A percentile compares a stretch with the other conserved stretches of the same genome.
Evolutionary conservation across 345 rosid species (phyloP).

Genomic region (Turnera subulata): DNA sequence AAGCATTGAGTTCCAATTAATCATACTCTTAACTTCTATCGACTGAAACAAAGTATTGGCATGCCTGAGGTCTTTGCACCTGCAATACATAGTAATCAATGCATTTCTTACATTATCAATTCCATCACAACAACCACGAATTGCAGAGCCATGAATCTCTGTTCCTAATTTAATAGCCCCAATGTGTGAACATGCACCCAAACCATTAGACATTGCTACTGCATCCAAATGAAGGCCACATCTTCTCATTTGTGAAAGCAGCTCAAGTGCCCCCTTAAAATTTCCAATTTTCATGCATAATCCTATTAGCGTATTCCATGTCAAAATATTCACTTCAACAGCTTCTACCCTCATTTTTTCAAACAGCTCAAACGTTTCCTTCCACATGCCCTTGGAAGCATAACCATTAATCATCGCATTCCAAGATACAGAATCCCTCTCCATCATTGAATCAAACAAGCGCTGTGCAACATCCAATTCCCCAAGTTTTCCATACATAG

Average conservation of each 20-base stretch:
- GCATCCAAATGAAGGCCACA: slow-evolving; percentile 38
- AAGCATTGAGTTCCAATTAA: slow-evolving; percentile 76
- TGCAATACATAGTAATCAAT: slow-evolving; percentile 68
- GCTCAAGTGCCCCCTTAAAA: slow-evolving; percentile 42
- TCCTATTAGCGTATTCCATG: slow-evolving; percentile 69
- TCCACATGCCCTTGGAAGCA: slow-evolving; percentile 66
- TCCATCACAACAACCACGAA: slow-evolving; percentile 35
- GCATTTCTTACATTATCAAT: slow-evolving; percentile 56
- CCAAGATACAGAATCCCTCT: slow-evolving; percentile 76
- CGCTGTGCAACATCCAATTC: slow-evolving; percentile 37
- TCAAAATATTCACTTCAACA: slow-evolving; percentile 41
- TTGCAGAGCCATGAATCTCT: slow-evolving; percentile 59
- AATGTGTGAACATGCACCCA: slow-evolving; percentile 64
- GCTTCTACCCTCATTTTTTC: slow-evolving; percentile 47
- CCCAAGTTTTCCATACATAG: slow-evolving; percentile 72
- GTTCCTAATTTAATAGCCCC: slow-evolving; percentile 49
- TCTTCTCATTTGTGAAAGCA: slow-evolving; percentile 53
- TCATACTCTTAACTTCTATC: slow-evolving; percentile 38
- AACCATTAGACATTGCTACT: slow-evolving; percentile 52
- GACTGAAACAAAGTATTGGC: slow-evolving; percentile 43
- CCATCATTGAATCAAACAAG: slow-evolving; percentile 57
- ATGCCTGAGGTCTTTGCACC: slow-evolving; percentile 47
- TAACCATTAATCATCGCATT: slow-evolving; percentile 59
- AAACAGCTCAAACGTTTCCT: slow-evolving; percentile 56
- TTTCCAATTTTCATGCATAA: slow-evolving; percentile 49